Conservation (phyloP, 2,329 filamentous ascomycete species). For the Trichoderma harzianum region DNA sequence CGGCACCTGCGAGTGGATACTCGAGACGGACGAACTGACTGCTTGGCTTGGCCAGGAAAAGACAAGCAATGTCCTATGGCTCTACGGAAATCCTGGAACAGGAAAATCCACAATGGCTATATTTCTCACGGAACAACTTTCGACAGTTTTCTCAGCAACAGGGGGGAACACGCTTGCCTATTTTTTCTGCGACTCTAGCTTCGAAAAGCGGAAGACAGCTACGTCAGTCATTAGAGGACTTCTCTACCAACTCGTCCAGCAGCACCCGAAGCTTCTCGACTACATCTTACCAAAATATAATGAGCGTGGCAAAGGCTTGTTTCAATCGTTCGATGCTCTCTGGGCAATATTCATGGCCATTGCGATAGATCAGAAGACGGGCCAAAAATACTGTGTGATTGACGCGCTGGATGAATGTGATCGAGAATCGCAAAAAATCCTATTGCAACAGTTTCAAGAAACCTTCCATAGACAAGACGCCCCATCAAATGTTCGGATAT, state of each 20-base stretch:
- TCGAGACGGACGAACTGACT: neutral
- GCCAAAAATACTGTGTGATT: neutral
- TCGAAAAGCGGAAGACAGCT: conserved; percentile 24
- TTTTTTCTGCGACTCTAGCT: conserved; percentile 27
- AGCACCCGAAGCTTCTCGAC: neutral
- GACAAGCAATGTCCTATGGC: neutral
- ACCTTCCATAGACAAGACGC: neutral
- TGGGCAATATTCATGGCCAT: neutral
- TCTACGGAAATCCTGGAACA: neutral
- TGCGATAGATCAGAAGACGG: neutral
- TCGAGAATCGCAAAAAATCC: neutral
- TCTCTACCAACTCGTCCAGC: conserved; percentile 10
- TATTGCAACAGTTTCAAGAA: neutral
- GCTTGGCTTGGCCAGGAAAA: neutral
- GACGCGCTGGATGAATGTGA: neutral
- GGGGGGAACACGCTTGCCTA: conserved; percentile 22
- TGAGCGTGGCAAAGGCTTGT: neutral
- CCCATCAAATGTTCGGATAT: no score
- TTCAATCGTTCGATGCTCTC: neutral
- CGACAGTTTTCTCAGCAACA: conserved; percentile 10
- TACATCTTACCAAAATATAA: neutral
- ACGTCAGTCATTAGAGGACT: conserved; percentile 26
- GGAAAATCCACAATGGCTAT: neutral
- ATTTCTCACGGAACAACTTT: conserved; percentile 21
- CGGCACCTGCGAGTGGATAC: neutral